Conservation (phyloP, 345 rosid species). For the Gossypium australe region DNA sequence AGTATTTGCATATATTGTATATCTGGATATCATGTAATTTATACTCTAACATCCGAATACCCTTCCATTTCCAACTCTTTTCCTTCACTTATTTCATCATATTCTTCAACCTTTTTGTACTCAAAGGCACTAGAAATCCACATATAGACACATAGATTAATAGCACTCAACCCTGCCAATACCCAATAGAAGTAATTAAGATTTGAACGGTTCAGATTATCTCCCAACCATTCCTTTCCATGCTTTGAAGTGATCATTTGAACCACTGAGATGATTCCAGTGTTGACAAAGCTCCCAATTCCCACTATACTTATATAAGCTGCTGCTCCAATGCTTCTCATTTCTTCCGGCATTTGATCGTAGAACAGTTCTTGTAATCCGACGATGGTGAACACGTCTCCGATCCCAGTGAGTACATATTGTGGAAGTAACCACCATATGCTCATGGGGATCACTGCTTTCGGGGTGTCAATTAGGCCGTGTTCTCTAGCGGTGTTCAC, state of each 20-base stretch:
- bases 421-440: conserved; percentile 87
- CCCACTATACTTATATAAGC: conserved; percentile 56
- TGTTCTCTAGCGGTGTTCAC: conserved; percentile 45
- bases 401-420: conserved; percentile 48
- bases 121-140: conserved; percentile 51
- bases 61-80: neutral
- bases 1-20: neutral
- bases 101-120: conserved; percentile 48
- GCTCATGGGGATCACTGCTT: conserved; percentile 56
- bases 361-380: conserved; percentile 92
- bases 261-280: conserved; percentile 44
- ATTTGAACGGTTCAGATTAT: conserved; percentile 63
- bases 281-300: conserved; percentile 69
- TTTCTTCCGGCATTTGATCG: conserved; percentile 69
- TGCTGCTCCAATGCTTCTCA: conserved; percentile 92
- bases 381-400: conserved; percentile 65
- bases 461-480: conserved; percentile 50
- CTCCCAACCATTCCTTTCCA: conserved; percentile 55
- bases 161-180: conserved; percentile 56
- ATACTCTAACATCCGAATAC: neutral
- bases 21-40: neutral
- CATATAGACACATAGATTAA: conserved; percentile 45
- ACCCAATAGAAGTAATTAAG: conserved; percentile 71
- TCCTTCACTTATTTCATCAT: neutral
- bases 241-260: conserved; percentile 39